Conservation (phyloP, 495 filamentous ascomycete species). For the Penicillium cataractarum region DNA sequence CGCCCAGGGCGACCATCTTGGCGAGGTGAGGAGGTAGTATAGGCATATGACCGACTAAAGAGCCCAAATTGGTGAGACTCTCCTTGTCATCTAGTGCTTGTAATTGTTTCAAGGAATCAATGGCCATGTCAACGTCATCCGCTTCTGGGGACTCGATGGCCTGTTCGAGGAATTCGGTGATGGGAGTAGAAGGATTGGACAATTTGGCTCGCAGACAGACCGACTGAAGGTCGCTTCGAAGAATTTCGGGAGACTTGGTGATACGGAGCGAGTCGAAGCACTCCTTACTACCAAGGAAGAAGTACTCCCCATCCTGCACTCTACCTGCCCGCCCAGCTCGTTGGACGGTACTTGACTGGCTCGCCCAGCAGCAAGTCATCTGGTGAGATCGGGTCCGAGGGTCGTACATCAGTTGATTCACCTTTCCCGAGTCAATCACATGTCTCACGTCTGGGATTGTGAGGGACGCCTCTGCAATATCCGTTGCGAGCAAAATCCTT, state of each 20-base stretch:
- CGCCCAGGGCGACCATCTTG: conserved; percentile 61
- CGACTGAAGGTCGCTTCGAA: conserved; percentile 18
- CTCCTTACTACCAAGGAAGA: conserved; percentile 55
- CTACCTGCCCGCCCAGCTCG: conserved; percentile 62
- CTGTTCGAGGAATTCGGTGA: conserved; percentile 52
- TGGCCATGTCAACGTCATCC: conserved; percentile 45
- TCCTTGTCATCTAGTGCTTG: conserved; percentile 55
- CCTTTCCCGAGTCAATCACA: conserved; percentile 60
- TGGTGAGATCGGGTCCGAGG: conserved; percentile 46
- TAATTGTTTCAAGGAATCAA: conserved; percentile 48
- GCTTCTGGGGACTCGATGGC: conserved; percentile 57
- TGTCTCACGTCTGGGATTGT: conserved; percentile 62
- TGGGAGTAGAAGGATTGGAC: conserved; percentile 15
- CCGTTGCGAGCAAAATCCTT: conserved; percentile 61
- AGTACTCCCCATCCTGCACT: conserved; percentile 62
- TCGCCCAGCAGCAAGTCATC: conserved; percentile 55
- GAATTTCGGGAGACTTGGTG: conserved; percentile 48
- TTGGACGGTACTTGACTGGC: conserved; percentile 58
- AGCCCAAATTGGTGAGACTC: conserved; percentile 56
- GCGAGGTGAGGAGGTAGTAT: conserved; percentile 52
- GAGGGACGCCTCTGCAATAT: conserved; percentile 64
- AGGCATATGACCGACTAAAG: conserved; percentile 49
- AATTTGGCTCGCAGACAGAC: conserved; percentile 24
- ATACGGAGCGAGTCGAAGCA: conserved; percentile 51
- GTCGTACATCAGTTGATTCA: conserved; percentile 56